phyloP scores from a whole-genome alignment of 495 filamentous ascomycete genomes.

The Penicillium goetzii region DNA sequence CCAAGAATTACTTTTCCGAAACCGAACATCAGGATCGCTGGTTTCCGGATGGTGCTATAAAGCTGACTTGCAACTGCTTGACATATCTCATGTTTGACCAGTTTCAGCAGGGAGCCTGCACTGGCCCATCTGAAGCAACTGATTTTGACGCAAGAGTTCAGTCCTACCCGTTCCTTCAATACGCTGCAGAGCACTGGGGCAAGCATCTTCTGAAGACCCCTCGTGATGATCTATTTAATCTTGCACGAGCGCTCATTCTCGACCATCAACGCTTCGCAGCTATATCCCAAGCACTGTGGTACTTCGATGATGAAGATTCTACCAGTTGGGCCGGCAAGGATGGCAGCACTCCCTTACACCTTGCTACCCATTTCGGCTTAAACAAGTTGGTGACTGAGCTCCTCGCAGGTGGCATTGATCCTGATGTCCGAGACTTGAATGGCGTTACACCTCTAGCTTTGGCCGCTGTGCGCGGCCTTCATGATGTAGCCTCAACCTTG shows the following conservation, averaged over 20 bases:
- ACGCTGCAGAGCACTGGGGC: constrained; percentile 8
- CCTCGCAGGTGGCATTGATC: constrained; percentile 9
- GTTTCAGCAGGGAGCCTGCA: constrained; percentile 5
- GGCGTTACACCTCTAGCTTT: constrained; percentile 10
- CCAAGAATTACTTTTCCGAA: constrained; percentile 13
- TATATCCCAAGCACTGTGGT: constrained; percentile 11
- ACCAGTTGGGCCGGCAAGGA: constrained; percentile 14
- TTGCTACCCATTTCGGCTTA: constrained; percentile 10
- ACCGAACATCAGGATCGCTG: constrained; percentile 2
- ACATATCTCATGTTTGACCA: constrained; percentile 9
- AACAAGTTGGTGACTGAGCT: constrained; percentile 10
- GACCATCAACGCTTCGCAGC: constrained; percentile 4
- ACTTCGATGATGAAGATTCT: constrained; percentile 7
- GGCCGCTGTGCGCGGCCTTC: background rate
- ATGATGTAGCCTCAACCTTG: constrained; percentile 5
- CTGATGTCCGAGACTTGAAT: constrained; percentile 1
- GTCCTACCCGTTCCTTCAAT: constrained; percentile 6
- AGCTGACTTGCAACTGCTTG: constrained; percentile 8
- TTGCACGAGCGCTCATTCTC: background rate
- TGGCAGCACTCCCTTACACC: constrained; percentile 8
- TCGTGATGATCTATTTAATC: background rate
- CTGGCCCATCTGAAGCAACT: constrained; percentile 4
- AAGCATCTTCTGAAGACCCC: constrained; percentile 10
- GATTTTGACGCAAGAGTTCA: constrained; percentile 7
- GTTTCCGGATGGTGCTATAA: constrained; percentile 9